Conservation (phyloP, 139 green algal genomes). For the Picochlorum sp. region DNA sequence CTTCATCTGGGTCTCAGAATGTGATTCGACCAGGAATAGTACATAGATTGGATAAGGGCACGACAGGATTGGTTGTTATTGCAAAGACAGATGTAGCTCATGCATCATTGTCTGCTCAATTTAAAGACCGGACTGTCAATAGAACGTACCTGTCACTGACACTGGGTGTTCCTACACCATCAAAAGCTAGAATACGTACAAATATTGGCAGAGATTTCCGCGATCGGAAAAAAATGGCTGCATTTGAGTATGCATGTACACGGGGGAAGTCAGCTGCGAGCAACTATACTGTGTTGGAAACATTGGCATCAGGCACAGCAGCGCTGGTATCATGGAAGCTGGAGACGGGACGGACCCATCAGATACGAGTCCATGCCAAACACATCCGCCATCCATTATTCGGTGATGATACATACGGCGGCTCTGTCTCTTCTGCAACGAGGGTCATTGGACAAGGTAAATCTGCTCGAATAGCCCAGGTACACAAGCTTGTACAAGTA, state of each 20-base stretch:
- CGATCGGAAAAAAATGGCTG: constrained; percentile 71
- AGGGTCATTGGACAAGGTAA: constrained; percentile 10
- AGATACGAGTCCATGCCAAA: constrained; percentile 85
- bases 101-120: constrained; percentile 47
- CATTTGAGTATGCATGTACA: constrained; percentile 36
- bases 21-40: constrained; percentile 91
- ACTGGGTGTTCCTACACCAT: constrained; percentile 32
- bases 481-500: constrained; percentile 18
- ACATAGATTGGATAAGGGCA: constrained; percentile 91
- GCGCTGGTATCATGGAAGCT: constrained; percentile 85
- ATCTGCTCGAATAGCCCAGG: not conserved
- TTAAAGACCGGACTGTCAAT: constrained; percentile 70
- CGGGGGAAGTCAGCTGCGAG: constrained; percentile 55
- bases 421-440: constrained; percentile 16
- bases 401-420: constrained; percentile 80
- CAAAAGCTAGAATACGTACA: constrained; percentile 46
- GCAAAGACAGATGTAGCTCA: constrained; percentile 61
- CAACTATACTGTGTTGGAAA: constrained; percentile 67
- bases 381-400: constrained; percentile 82
- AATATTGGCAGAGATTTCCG: constrained; percentile 61
- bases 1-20: not conserved
- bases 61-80: constrained; percentile 86
- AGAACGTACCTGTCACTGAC: constrained; percentile 60
- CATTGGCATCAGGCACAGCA: constrained; percentile 56
- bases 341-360: constrained; percentile 91